These are phyloP conservation scores for Chaetomiaceae sp. DNA, from an alignment of 2,329 filamentous ascomycete species.

Conservation along the genomic window DNA sequence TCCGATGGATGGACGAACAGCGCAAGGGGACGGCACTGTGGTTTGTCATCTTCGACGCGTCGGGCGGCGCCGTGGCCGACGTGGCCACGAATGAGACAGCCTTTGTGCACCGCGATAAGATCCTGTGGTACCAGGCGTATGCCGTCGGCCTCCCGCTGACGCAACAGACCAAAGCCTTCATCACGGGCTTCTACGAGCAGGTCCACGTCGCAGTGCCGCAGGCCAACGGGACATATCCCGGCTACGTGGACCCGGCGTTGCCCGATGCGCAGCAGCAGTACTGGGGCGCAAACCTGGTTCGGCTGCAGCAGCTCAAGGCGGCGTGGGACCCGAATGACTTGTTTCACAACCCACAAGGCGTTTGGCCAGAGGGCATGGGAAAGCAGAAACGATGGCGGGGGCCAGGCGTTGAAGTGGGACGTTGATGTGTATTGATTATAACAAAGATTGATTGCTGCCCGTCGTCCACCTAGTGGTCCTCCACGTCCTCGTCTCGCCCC, in stretches of 20 bases:
- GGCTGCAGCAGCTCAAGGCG: conserved; percentile 44
- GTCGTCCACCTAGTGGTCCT: conserved; percentile 35
- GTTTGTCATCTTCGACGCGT: conserved; percentile 57
- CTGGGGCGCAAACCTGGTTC: conserved; percentile 47
- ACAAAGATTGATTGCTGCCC: not conserved
- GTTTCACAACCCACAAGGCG: conserved; percentile 55
- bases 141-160: conserved; percentile 46
- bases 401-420: not conserved
- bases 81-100: conserved; percentile 49
- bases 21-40: conserved; percentile 49
- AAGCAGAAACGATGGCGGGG: not conserved
- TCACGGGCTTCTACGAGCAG: conserved; percentile 44
- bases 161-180: conserved; percentile 42
- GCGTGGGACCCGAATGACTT: conserved; percentile 47
- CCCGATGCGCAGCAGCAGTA: conserved; percentile 43
- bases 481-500: conserved; percentile 47
- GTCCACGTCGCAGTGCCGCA: conserved; percentile 34
- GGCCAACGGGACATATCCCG: conserved; percentile 51
- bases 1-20: conserved; percentile 46
- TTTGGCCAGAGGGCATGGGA: conserved; percentile 24
- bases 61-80: conserved; percentile 55
- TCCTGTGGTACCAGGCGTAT: conserved; percentile 60
- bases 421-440: not conserved
- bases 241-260: conserved; percentile 53
- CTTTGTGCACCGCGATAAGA: conserved; percentile 57